These are phyloP conservation scores for Ceratonia siliqua DNA, from an alignment of 306 rosid species.

Conservation along the genomic window DNA sequence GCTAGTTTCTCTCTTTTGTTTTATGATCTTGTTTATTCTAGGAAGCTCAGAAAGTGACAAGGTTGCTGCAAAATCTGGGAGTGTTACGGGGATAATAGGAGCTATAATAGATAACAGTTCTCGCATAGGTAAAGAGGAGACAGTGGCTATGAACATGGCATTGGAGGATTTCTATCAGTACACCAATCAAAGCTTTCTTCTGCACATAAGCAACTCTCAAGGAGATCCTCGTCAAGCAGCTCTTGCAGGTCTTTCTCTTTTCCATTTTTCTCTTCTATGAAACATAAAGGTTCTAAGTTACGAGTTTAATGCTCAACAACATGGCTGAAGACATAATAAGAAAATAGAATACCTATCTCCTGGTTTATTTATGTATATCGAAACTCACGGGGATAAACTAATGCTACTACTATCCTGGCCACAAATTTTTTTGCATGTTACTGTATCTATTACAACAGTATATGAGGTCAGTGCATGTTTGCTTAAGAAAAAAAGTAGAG, in stretches of 20 bases:
- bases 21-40: not conserved
- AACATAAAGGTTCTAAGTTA: no score
- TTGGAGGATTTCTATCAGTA: conserved; percentile 32
- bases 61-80: not conserved
- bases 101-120: conserved; percentile 40
- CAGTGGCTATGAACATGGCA: conserved; percentile 55
- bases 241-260: conserved; percentile 41
- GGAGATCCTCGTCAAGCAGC: conserved; percentile 46
- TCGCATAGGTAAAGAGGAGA: conserved; percentile 52
- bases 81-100: conserved; percentile 28
- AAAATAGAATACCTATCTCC: no score
- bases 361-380: no score
- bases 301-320: no score
- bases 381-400: no score
- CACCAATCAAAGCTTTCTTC: conserved; percentile 29
- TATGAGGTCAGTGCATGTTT: no score
- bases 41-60: not conserved
- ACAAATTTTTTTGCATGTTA: no score
- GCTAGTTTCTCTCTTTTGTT: conserved; percentile 2
- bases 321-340: no score
- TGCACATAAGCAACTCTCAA: conserved; percentile 32
- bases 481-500: no score
- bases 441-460: no score
- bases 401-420: no score
- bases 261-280: not conserved